These are phyloP conservation scores for Clavispora fructus DNA, from an alignment of 805 yeast genomes.

Conservation along the genomic window DNA sequence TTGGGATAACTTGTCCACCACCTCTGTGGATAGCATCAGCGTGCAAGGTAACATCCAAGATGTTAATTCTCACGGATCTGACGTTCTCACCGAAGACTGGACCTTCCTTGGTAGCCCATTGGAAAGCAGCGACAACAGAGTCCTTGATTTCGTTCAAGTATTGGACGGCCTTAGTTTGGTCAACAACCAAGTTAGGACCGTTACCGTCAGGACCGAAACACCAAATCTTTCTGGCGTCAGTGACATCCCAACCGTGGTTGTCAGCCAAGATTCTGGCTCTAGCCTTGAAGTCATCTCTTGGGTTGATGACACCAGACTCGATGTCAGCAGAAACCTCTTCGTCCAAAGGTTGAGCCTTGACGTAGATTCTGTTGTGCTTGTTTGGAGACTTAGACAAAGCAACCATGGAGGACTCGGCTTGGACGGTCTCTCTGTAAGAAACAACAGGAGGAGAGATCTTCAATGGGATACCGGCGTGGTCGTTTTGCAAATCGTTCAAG, in stretches of 20 bases:
- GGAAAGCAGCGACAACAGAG: slow-evolving; percentile 99
- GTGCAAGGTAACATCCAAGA: slow-evolving; percentile 97
- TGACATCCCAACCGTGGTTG: slow-evolving; percentile 98
- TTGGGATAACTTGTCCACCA: slow-evolving; percentile 99
- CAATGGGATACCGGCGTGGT: slow-evolving; percentile 99
- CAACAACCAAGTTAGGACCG: slow-evolving; percentile 98
- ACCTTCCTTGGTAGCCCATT: slow-evolving; percentile 99
- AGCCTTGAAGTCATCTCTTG: slow-evolving; percentile 97
- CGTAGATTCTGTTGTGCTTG: slow-evolving; percentile 99
- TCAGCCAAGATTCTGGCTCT: slow-evolving; percentile 99
- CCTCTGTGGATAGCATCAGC: slow-evolving; percentile 99
- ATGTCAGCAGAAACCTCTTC: slow-evolving; percentile 92
- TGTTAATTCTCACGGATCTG: slow-evolving; percentile 96
- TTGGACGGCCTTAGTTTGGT: slow-evolving; percentile 99
- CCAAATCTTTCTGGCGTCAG: slow-evolving; percentile 99
- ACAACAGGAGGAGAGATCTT: slow-evolving; percentile 97
- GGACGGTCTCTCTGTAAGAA: slow-evolving; percentile 97
- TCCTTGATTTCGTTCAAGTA: slow-evolving; percentile 98
- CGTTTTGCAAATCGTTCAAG: slow-evolving; percentile 91
- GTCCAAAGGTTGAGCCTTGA: slow-evolving; percentile 92
- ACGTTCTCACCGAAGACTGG: slow-evolving; percentile 95
- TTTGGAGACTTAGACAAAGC: slow-evolving; percentile 99
- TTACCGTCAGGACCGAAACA: slow-evolving; percentile 99
- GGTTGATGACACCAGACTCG: slow-evolving; percentile 85
- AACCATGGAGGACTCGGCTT: slow-evolving; percentile 85